Evolutionary conservation across 805 yeast genomes (phyloP), one percentile per base, ranked within the genome.

Genomic region (Diddensiella caesifluorescens): DNA sequence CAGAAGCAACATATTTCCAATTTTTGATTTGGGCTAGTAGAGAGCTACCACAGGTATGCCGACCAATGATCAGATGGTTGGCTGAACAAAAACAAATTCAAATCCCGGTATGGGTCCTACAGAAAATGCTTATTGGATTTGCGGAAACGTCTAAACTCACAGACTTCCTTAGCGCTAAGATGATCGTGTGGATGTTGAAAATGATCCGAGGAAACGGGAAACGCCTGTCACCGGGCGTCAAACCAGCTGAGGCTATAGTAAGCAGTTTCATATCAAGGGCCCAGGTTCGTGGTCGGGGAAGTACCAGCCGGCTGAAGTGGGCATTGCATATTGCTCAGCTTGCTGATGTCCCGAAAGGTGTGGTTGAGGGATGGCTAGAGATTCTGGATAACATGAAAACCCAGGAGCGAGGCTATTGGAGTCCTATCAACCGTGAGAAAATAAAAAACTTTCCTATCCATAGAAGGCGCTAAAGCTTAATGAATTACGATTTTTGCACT

Each of bases 301-400:
- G 57, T 27, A 48, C 53, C 1, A 23, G 25, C 10, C 46, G 64
- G 4, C 51, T 61, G 28, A 38, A 45, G 21, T 59, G 60, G 61
- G 64, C 62, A 1, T 41, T 61, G 7, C 48, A 41, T 6, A 27
- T 60, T 4, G 60, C 62, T 4, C 39, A 42, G 15, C 35, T 30
- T 1, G 60, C 57, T 10, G 35, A 43, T 1, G 59, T 59, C 2
- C 33, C 54, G 1, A 45, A 43, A 4, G 32, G 19, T 4, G 34
- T 28, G 23, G 47, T 54, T 12, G 42, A 41, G 2, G 35, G 22
- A 12, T 60, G 64, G 64, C 23, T 41, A 4, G 28, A 18, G 9
- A 10, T 27, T 15, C 42, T 59, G 5, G 40, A 47, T 4, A 18
- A 21, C 2, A 56, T 59, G 62, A 49, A 50, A 19, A 32, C 23